phyloP scores from a whole-genome alignment of 108 stramenopile species.

The Licmophora abbreviata region DNA sequence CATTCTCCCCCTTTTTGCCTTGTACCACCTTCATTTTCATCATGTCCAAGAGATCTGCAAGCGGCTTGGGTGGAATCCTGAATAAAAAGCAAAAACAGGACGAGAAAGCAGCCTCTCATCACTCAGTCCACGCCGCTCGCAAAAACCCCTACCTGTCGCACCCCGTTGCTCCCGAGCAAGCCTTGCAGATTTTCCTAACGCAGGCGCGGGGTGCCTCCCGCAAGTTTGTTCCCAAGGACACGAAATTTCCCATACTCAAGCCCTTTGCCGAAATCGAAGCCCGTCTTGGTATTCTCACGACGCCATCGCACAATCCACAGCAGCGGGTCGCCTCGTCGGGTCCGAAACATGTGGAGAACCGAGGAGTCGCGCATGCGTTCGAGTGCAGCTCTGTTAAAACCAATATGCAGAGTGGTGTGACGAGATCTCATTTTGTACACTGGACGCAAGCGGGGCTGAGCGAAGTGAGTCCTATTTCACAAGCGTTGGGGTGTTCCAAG shows the following conservation, averaged over 20 bases:
- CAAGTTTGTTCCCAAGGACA: slow-evolving; percentile 15
- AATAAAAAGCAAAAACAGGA: slow-evolving; percentile 1
- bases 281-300: slow-evolving; percentile 56
- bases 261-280: slow-evolving; percentile 78
- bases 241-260: slow-evolving; percentile 18
- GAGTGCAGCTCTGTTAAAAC: slow-evolving; percentile 6
- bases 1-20: no score
- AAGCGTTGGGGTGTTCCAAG: slow-evolving; percentile 43
- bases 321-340: slow-evolving; percentile 62
- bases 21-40: no score
- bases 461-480: slow-evolving; percentile 45
- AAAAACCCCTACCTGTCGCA: slow-evolving; percentile 49
- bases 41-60: background rate
- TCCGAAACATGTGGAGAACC: slow-evolving; percentile 43
- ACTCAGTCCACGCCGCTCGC: background rate
- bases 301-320: slow-evolving; percentile 34
- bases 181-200: slow-evolving; percentile 51
- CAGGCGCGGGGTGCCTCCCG: slow-evolving; percentile 55
- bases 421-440: slow-evolving; percentile 55
- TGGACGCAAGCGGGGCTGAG: slow-evolving; percentile 64
- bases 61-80: background rate
- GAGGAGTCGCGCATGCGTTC: background rate
- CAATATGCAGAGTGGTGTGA: slow-evolving; percentile 60
- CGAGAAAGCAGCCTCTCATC: background rate
- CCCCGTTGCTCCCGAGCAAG: slow-evolving; percentile 60